Base-by-base conservation (phyloP, 192 early-diverging fungal genomes). In the Thamnidium elegans region DNA sequence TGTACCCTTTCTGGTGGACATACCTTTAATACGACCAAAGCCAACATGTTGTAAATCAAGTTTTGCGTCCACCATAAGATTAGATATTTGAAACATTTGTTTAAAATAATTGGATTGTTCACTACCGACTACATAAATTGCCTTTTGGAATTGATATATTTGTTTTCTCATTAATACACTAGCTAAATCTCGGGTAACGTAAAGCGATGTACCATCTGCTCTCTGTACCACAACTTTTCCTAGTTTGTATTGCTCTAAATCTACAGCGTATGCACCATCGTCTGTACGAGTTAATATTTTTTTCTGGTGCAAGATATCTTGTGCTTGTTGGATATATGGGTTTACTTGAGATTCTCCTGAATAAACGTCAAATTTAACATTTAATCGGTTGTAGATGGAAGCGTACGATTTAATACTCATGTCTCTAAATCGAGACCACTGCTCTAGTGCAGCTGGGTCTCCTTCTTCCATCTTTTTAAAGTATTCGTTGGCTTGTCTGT, bases 171-270 rank as follows among this genome's bases (percentile, higher is more conserved):
- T 73, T 58, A 92, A 77, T 48, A 91, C 86, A 8, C 89, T 91
- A 26, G 92, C 97, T 56, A 99, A 84, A 72, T 99, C 95, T 30
- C 94, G 92, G 4, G 93, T 93, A 8, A 94, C 70, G 59, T 99
- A 99, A 36, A 97, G 78, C 8, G 91, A 85, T 11, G 91, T 90
- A 50, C 93, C 95, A 71, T 97, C 94, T 31, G 78, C 77, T 70
- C 92, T 88, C 31, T 84, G 81, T 26, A 97, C 74, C 1, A 92
- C 73, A 2, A 90, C 87, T 43, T 76, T 80, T 36, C 88, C 92
- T 54, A 95, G 82, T 63, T 91, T 89, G 73, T 87, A 73, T 42
- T 82, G 67, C 7, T 84, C 79, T 43, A 99, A 74, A 71, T 97
- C 86, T 32, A 99, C 76, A 17, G 89, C 77, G 71, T 84, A 82